phyloP scores from a whole-genome alignment of 129 eudicot species.

The Mikania micrantha region DNA sequence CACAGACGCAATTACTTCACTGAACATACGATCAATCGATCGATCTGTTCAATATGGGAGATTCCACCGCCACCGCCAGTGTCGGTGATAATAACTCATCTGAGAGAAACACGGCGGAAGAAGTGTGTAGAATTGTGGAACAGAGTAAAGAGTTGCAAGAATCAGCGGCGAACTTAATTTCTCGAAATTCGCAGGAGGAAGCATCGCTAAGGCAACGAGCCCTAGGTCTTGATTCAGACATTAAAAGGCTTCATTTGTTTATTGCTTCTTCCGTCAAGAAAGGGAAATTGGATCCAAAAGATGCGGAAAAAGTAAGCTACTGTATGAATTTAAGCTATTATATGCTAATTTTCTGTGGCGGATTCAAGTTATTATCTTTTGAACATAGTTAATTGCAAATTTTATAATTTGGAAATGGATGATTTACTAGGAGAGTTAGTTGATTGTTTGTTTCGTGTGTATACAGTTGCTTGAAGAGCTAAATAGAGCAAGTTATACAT shows the following conservation, averaged over 20 bases:
- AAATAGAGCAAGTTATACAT: constrained; percentile 46
- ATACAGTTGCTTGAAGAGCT: constrained; percentile 66
- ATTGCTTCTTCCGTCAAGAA: constrained; percentile 28
- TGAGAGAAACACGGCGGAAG: constrained; percentile 27
- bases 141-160: constrained; percentile 78
- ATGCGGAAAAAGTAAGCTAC: constrained; percentile 49
- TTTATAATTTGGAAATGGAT: too few species aligned
- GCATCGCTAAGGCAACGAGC: constrained; percentile 64
- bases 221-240: constrained; percentile 40
- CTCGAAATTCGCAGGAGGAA: constrained; percentile 55
- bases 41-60: constrained; percentile 32
- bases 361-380: not conserved
- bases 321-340: too few species aligned
- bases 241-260: constrained; percentile 39
- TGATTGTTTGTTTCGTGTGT: not conserved
- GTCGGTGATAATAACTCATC: constrained; percentile 26
- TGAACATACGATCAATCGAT: constrained; percentile 6
- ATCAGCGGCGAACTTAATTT: constrained; percentile 54
- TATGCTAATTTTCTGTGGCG: too few species aligned
- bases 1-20: not conserved
- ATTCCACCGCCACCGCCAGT: constrained; percentile 23
- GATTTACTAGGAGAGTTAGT: not conserved
- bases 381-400: not conserved
- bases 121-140: constrained; percentile 50
- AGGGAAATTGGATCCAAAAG: constrained; percentile 39